phyloP scores from a whole-genome alignment of 2,329 filamentous ascomycete genomes.

The Parastagonospora avenae region DNA sequence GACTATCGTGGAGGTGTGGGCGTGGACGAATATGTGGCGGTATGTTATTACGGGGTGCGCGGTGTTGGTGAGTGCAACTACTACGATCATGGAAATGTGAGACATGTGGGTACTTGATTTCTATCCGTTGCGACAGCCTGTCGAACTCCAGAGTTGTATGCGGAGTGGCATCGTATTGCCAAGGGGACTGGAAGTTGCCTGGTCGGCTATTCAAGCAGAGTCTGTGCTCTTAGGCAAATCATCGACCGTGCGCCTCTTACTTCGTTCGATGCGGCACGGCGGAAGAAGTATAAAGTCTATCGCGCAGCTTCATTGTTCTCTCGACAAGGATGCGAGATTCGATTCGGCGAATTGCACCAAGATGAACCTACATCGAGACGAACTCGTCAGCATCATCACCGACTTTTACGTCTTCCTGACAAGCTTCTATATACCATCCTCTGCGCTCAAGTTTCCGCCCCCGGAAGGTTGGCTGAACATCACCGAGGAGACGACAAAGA shows the following conservation, averaged over 20 bases:
- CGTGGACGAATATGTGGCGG: slow-evolving; percentile 21
- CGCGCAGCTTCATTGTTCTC: neutral
- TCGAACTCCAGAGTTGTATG: no score
- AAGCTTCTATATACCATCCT: neutral
- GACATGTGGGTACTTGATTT: neutral
- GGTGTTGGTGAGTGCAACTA: slow-evolving; percentile 17
- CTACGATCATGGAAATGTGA: slow-evolving; percentile 6
- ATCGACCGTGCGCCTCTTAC: no score
- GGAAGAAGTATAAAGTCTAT: no score
- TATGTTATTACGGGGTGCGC: slow-evolving; percentile 23
- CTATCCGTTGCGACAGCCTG: neutral
- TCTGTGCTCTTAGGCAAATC: no score
- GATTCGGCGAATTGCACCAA: neutral
- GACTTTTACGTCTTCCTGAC: neutral
- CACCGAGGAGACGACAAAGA: neutral
- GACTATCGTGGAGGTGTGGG: slow-evolving; percentile 22
- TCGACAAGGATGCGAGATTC: neutral
- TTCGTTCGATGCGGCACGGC: no score
- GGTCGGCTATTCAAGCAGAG: no score
- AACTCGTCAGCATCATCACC: neutral
- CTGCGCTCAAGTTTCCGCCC: neutral
- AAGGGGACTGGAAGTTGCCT: no score
- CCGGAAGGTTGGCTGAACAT: neutral
- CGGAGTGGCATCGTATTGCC: no score
- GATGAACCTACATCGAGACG: neutral